phyloP scores from a whole-genome alignment of 345 rosid genomes.

The Sonneratia alba region DNA sequence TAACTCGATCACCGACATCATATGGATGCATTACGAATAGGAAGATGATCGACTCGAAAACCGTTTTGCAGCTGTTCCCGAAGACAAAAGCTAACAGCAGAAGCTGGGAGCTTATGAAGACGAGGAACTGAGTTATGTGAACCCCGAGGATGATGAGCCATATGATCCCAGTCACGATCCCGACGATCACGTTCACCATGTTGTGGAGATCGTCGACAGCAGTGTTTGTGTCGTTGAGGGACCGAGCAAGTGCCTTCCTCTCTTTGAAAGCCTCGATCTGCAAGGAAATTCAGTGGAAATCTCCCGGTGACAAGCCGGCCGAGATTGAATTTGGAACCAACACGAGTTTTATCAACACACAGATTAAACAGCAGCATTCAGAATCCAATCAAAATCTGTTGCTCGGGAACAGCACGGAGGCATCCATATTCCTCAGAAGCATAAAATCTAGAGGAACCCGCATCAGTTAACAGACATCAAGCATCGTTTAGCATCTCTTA shows the following conservation, averaged over 20 bases:
- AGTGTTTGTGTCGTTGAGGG: constrained; percentile 47
- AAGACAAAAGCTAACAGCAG: constrained; percentile 37
- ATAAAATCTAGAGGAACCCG: neutral
- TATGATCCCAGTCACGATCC: constrained; percentile 23
- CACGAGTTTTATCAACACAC: no score
- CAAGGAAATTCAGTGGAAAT: neutral
- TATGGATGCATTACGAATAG: constrained; percentile 46
- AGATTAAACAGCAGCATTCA: no score
- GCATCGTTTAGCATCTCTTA: constrained; percentile 11
- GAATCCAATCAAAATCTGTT: no score
- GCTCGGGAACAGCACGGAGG: no score
- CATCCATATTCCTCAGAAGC: no score
- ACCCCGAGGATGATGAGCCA: constrained; percentile 46
- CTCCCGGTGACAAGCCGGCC: no score
- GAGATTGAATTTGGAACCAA: no score
- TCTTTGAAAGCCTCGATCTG: constrained; percentile 37
- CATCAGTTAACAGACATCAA: neutral
- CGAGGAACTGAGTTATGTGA: constrained; percentile 33
- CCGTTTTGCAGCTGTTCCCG: constrained; percentile 41
- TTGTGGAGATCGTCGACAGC: constrained; percentile 44
- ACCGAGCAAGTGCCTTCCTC: constrained; percentile 30
- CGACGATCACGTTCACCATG: constrained; percentile 29
- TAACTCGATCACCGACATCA: constrained; percentile 42
- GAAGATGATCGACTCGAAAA: constrained; percentile 45
- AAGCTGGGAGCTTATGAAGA: constrained; percentile 41